phyloP scores from a whole-genome alignment of 129 eudicot species.

The Centaurea solstitialis region DNA sequence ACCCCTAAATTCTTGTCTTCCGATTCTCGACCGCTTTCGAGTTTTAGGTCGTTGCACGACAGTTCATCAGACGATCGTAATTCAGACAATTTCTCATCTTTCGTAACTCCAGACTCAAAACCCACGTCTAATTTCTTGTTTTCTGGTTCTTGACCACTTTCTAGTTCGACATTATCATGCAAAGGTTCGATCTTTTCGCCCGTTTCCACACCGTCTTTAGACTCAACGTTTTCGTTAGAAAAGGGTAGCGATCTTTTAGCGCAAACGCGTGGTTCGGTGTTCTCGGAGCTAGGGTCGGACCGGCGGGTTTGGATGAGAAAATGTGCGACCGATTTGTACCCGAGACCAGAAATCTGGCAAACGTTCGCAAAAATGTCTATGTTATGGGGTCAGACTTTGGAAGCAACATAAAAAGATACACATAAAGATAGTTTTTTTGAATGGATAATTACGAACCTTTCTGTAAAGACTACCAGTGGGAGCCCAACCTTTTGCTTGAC shows the following conservation, averaged over 20 bases:
- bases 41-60: not conserved
- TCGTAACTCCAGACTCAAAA: not conserved
- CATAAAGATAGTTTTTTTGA: not conserved
- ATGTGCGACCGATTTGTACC: conserved; percentile 96
- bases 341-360: conserved; percentile 61
- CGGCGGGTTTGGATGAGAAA: conserved; percentile 77
- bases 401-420: not conserved
- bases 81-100: not conserved
- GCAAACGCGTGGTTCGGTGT: conserved; percentile 26
- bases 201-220: conserved; percentile 11
- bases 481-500: conserved; percentile 94
- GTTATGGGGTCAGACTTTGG: not conserved
- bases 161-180: not conserved
- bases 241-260: conserved; percentile 67
- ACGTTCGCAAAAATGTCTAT: conserved; percentile 17
- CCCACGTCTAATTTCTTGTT: not conserved
- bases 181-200: not conserved
- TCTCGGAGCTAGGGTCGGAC: conserved; percentile 32
- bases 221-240: conserved; percentile 9
- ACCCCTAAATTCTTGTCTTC: not conserved
- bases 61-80: not conserved
- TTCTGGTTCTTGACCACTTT: not conserved
- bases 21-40: not conserved
- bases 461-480: conserved; percentile 74
- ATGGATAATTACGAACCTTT: conserved; percentile 43